Conservation (phyloP, 78 protist species). For the Salpingoeca rosetta region DNA sequence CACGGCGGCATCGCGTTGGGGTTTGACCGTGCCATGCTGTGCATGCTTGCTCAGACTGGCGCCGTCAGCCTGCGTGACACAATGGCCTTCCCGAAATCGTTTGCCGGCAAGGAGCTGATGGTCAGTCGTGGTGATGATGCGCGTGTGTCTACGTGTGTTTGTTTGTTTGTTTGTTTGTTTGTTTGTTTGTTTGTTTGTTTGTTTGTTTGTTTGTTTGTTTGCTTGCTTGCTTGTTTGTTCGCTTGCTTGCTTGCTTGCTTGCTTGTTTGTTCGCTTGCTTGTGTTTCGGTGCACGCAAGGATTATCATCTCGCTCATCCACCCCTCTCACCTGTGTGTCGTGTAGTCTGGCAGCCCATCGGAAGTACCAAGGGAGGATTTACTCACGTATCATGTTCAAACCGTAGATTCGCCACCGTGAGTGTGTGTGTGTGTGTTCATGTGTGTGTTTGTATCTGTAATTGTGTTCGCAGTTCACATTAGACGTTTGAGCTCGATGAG, state of each 20-base stretch:
- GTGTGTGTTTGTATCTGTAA: too few species aligned
- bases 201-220: neutral
- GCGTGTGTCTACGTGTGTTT: neutral
- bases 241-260: neutral
- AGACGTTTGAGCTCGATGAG: too few species aligned
- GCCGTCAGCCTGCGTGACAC: slow-evolving; percentile 66
- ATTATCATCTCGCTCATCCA: too few species aligned
- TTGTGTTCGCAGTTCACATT: too few species aligned
- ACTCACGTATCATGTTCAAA: too few species aligned
- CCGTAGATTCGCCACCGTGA: too few species aligned
- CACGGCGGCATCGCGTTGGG: slow-evolving; percentile 73
- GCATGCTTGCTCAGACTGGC: slow-evolving; percentile 6
- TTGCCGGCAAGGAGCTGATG: neutral
- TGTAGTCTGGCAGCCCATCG: too few species aligned
- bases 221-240: neutral
- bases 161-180: neutral
- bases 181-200: neutral
- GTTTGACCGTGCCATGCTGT: slow-evolving; percentile 59
- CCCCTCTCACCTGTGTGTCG: too few species aligned
- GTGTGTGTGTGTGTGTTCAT: too few species aligned
- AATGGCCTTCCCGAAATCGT: slow-evolving; percentile 79
- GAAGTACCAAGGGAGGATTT: too few species aligned
- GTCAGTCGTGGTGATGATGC: neutral
- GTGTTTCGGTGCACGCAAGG: neutral
- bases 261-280: neutral